Base-by-base conservation (phyloP, 2,329 filamentous ascomycete species). In the Aureobasidium lini region DNA sequence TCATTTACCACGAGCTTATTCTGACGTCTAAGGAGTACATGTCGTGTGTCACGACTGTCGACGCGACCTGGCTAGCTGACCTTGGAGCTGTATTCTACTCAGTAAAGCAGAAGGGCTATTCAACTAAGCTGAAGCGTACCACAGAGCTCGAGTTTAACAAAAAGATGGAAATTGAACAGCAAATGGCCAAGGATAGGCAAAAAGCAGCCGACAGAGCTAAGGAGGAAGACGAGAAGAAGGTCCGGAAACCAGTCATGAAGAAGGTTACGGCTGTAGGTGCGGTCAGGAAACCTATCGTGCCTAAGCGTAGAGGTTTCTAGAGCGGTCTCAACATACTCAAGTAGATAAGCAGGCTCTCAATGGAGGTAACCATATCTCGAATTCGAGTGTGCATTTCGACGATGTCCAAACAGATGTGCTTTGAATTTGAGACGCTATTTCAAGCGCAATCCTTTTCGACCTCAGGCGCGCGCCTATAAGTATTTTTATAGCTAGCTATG, bases 1-100 rank as follows among this genome's bases (percentile, higher is more conserved):
- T 99, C 56, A 86, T 99, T 43, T 99, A 99, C 74, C 94, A 99
- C 78, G 94, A 99, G 74, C 83, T 99, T 61, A 96, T 99, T 67
- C 84, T 99, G 62, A 99, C 94, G 0, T 90, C 87, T 60, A 96
- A 96, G 71, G 94, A 97, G 71, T 99, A 97, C 77, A 96, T 99
- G 85, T 95, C 90, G 3, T 96, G 90, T 4, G 94, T 99, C 9
- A 99, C 94, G 4, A 85, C 90, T 1, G 94, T 99, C 1, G 94
- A 99, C 71, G 93, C 94, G 56, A 90, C 95, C 71, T 99, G 94
- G 94, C 83, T 99, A 42, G 94, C 94, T 6, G 94, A 99, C 71
- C 79, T 99, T 6, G 94, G 95, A 36, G 94, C 92, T 1, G 94
- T 99, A 0, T 99, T 99, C 73, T 99, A 97, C 74, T 94, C 88